Evolutionary conservation across 2,329 filamentous ascomycete species (phyloP).

Genomic region (Phoma herbarum): DNA sequence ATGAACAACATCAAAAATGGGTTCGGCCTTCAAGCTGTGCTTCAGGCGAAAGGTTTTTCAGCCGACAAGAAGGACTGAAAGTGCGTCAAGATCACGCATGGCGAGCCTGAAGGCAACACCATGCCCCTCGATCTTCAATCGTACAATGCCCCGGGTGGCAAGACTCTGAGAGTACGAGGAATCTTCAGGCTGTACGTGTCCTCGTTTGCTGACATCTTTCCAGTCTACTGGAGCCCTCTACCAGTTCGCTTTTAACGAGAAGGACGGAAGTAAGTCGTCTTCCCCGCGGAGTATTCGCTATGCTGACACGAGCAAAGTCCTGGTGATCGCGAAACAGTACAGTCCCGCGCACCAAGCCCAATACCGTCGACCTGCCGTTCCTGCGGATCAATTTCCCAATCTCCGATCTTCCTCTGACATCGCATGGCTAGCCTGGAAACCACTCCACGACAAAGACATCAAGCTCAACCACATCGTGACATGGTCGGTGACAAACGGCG

Average conservation of each 20-base stretch:
- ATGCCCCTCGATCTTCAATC: conserved; percentile 6
- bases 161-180: conserved; percentile 2
- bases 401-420: conserved; percentile 14
- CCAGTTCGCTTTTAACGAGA: conserved; percentile 12
- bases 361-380: conserved; percentile 9
- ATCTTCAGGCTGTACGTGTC: not conserved
- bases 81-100: conserved; percentile 14
- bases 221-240: conserved; percentile 8
- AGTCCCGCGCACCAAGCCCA: conserved; percentile 7
- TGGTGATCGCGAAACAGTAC: conserved; percentile 12
- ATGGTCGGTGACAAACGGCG: conserved; percentile 12
- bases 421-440: conserved; percentile 15
- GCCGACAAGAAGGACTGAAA: conserved; percentile 14
- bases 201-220: not conserved
- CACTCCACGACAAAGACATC: conserved; percentile 6
- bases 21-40: conserved; percentile 1
- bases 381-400: not conserved
- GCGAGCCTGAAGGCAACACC: conserved; percentile 10
- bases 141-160: conserved; percentile 4
- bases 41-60: conserved; percentile 6
- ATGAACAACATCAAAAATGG: conserved; percentile 13
- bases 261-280: conserved; percentile 7
- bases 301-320: not conserved
- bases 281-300: not conserved
- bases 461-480: conserved; percentile 16